Percentiles rank a stretch among this genome's conserved stretches.
Evolutionary conservation across 2,329 filamentous ascomycete genomes (phyloP).

Genomic region (Botryotinia calthae): DNA sequence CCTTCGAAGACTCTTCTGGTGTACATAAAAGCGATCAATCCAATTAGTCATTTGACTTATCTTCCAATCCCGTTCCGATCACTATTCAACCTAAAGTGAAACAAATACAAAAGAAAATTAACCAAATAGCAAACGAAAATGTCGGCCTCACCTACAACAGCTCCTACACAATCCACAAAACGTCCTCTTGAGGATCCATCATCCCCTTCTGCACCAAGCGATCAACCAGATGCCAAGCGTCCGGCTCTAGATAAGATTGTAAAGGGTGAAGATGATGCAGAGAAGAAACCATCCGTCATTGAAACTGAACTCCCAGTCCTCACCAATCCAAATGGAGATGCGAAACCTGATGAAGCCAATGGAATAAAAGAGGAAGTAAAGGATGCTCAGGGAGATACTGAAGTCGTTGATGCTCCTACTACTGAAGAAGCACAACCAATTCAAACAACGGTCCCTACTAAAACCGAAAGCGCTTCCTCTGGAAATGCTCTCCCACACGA

Average conservation of each 20-base stretch:
- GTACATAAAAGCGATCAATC: constrained; percentile 69
- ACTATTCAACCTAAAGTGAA: constrained; percentile 38
- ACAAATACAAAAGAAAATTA: constrained; percentile 35
- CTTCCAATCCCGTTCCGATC: constrained; percentile 45
- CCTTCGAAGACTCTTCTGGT: constrained; percentile 80
- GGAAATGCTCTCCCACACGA: constrained; percentile 64
- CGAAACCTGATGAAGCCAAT: constrained; percentile 42
- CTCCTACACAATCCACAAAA: constrained; percentile 72
- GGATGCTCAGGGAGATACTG: constrained; percentile 65
- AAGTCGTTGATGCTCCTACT: constrained; percentile 55
- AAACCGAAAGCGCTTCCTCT: constrained; percentile 28
- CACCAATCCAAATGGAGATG: constrained; percentile 44
- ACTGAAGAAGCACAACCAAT: constrained; percentile 49
- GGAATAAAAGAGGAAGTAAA: constrained; percentile 50
- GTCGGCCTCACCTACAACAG: constrained; percentile 66
- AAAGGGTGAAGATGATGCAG: constrained; percentile 58
- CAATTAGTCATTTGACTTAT: constrained; percentile 49
- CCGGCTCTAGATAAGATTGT: constrained; percentile 91
- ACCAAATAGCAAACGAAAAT: constrained; percentile 53
- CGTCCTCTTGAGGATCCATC: constrained; percentile 96
- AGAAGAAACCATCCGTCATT: constrained; percentile 36
- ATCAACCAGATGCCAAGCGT: constrained; percentile 96
- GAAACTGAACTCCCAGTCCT: constrained; percentile 45
- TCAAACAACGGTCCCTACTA: constrained; percentile 46
- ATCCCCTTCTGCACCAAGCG: constrained; percentile 84